Evolutionary conservation across 768 basidiomycete species (phyloP).

Genomic region (Sutorius australiensis): DNA sequence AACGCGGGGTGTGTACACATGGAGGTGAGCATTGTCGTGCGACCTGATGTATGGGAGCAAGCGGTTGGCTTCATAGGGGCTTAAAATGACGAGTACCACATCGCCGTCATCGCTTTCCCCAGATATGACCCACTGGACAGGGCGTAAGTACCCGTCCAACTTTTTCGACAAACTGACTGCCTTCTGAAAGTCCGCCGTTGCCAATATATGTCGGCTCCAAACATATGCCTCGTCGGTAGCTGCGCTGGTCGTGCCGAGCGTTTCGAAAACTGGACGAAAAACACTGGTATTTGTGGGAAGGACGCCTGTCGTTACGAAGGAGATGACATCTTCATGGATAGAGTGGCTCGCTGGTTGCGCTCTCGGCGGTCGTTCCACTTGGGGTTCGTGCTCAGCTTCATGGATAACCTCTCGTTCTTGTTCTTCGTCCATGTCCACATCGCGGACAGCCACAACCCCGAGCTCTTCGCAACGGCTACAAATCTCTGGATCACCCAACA

Average conservation of each 20-base stretch:
- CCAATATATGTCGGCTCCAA: conserved; percentile 19
- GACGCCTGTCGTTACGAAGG: conserved; percentile 30
- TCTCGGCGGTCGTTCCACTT: conserved; percentile 36
- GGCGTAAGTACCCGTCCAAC: conserved; percentile 22
- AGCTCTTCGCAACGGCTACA: conserved; percentile 12
- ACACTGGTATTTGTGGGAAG: conserved; percentile 12
- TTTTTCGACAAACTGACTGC: conserved; percentile 5
- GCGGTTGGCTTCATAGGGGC: conserved; percentile 14
- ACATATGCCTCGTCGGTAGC: conserved; percentile 15
- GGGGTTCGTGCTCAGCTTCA: conserved; percentile 42
- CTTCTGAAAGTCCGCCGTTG: conserved; percentile 15
- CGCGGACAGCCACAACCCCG: conserved; percentile 12
- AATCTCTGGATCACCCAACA: conserved; percentile 3
- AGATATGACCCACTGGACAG: conserved; percentile 29
- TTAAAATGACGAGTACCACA: conserved; percentile 7
- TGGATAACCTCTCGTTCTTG: conserved; percentile 48
- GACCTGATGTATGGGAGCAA: conserved; percentile 36
- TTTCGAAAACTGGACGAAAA: conserved; percentile 19
- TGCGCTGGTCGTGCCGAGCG: conserved; percentile 8
- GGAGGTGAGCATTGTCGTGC: conserved; percentile 34
- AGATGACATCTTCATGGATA: conserved; percentile 17
- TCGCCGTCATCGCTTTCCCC: background rate
- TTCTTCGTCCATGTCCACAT: conserved; percentile 40
- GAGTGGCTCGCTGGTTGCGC: conserved; percentile 21
- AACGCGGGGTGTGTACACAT: conserved; percentile 41